These are phyloP conservation scores for Pueraria montana DNA, from an alignment of 306 rosid species.

Conservation along the genomic window DNA sequence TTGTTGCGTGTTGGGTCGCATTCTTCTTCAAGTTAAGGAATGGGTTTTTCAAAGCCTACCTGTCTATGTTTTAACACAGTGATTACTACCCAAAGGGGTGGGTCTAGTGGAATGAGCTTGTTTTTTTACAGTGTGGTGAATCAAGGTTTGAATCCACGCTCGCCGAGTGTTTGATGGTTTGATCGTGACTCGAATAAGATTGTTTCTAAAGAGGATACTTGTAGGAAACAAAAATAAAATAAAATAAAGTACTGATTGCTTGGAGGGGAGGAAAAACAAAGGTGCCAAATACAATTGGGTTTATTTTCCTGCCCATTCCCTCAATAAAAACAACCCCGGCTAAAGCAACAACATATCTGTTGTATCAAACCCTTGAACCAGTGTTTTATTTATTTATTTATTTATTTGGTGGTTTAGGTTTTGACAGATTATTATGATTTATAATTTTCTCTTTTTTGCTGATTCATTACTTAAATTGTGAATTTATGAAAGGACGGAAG, in stretches of 20 bases:
- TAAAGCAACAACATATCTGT: not conserved
- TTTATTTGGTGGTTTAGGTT: not conserved
- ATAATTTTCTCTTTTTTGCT: not conserved
- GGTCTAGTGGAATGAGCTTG: not conserved
- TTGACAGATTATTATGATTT: not conserved
- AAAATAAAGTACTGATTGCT: not conserved
- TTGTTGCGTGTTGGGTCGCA: not conserved
- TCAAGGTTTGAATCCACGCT: not conserved
- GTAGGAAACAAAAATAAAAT: too few relatives aligned
- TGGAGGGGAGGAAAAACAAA: not conserved
- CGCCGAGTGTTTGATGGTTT: too few relatives aligned
- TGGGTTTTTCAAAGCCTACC: not conserved
- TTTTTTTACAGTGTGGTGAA: not conserved
- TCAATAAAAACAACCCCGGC: not conserved
- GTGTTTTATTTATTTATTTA: too few relatives aligned
- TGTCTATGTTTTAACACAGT: not conserved
- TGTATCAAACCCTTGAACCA: not conserved
- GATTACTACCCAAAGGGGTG: not conserved
- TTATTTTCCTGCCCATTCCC: not conserved
- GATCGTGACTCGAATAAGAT: not conserved
- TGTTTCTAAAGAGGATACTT: too few relatives aligned
- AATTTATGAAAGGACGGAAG: not conserved
- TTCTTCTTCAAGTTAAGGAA: not conserved
- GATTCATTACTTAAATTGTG: not conserved
- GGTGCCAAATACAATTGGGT: not conserved